Percentiles rank a stretch among this genome's conserved stretches.
Evolutionary conservation across 345 rosid genomes (phyloP).

Genomic region (Citrus cavaleriei): DNA sequence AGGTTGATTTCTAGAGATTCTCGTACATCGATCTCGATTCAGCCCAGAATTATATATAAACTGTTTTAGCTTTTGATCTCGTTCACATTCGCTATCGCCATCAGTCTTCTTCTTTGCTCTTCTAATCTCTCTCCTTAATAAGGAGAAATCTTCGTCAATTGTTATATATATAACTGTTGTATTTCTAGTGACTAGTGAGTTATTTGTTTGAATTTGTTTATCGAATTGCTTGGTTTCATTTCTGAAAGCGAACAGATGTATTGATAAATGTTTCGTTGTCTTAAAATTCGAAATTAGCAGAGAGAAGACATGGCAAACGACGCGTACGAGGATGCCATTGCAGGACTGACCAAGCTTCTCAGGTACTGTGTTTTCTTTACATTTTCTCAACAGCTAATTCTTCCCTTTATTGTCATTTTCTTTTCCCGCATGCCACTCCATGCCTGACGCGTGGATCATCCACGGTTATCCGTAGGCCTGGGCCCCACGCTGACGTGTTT

Average conservation of each 20-base stretch:
- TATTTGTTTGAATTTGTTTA: not conserved
- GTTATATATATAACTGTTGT: not conserved
- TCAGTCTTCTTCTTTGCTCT: not conserved
- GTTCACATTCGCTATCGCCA: not conserved
- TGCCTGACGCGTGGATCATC: not conserved
- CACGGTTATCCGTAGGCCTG: not conserved
- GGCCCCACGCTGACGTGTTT: not conserved
- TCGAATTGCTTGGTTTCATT: not conserved
- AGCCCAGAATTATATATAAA: not conserved
- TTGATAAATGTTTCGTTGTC: not conserved
- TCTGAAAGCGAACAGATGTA: not conserved
- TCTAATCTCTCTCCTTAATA: not conserved
- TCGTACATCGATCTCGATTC: conserved; percentile 7
- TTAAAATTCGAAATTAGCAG: conserved; percentile 2
- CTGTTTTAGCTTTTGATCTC: not conserved
- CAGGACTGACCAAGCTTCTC: conserved; percentile 72
- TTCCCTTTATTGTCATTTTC: not conserved
- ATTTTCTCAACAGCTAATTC: not conserved
- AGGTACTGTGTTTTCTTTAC: conserved; percentile 36
- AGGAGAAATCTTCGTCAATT: not conserved
- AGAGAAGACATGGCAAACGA: conserved; percentile 59
- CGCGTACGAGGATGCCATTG: conserved; percentile 73
- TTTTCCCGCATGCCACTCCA: not conserved
- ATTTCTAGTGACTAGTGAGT: not conserved
- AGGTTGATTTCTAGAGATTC: conserved; percentile 2